phyloP scores from a whole-genome alignment of 1,284 basidiomycete species.

The Xanthoconium separans region DNA sequence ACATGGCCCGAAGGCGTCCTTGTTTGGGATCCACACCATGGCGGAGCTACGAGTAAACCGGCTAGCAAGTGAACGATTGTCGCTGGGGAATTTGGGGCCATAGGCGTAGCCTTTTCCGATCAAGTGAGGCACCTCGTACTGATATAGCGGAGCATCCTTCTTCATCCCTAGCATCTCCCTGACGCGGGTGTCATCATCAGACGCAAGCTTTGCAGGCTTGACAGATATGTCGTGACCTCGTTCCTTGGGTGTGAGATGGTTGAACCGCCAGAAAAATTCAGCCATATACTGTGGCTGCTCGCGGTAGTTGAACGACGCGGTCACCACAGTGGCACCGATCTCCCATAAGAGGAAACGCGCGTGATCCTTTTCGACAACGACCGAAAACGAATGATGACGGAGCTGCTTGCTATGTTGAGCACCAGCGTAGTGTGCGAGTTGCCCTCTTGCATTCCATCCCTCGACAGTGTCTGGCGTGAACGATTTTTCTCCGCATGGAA shows the following conservation, averaged over 20 bases:
- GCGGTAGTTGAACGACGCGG: slow-evolving; percentile 15
- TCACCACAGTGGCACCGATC: slow-evolving; percentile 18
- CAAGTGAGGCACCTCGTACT: no score
- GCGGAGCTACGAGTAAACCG: no score
- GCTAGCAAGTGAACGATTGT: no score
- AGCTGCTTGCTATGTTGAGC: slow-evolving; percentile 10
- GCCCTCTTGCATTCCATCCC: background rate
- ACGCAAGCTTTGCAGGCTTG: background rate
- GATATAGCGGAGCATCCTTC: no score
- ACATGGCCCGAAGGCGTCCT: no score
- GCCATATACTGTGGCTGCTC: slow-evolving; percentile 5
- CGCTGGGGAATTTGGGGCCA: no score
- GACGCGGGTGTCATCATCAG: background rate
- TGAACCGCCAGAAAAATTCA: slow-evolving; percentile 20
- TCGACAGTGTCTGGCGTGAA: background rate
- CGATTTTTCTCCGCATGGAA: background rate
- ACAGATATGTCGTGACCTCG: slow-evolving; percentile 8
- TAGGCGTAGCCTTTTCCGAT: no score
- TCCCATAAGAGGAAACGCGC: slow-evolving; percentile 29
- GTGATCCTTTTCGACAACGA: slow-evolving; percentile 8
- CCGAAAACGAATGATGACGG: slow-evolving; percentile 15
- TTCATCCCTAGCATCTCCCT: background rate
- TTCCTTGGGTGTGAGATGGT: slow-evolving; percentile 1
- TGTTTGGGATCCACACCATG: no score
- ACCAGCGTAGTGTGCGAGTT: slow-evolving; percentile 5